Percentiles rank a stretch among this genome's conserved stretches.
These are phyloP conservation scores for Talaromyces verruculosus DNA, from an alignment of 2,329 filamentous ascomycete genomes.

Conservation along the genomic window DNA sequence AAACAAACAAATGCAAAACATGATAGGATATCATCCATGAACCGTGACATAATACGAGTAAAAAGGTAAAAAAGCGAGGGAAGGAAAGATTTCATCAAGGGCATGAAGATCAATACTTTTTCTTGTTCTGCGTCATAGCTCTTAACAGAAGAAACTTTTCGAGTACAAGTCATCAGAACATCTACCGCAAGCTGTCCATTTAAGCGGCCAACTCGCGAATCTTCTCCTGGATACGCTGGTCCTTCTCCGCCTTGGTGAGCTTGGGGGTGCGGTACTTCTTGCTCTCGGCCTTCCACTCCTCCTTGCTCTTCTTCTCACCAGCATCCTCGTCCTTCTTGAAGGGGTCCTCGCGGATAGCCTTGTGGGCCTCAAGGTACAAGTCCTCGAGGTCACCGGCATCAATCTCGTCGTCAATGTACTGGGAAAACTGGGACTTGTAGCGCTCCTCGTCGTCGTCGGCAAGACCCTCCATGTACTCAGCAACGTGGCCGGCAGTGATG, in stretches of 20 bases:
- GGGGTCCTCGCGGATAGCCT: constrained; percentile 94
- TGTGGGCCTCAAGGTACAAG: constrained; percentile 90
- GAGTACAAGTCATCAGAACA: constrained; percentile 16
- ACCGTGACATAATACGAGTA: constrained; percentile 23
- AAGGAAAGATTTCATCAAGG: neutral
- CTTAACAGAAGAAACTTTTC: constrained; percentile 9
- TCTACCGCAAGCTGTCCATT: constrained; percentile 25
- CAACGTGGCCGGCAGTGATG: constrained; percentile 97
- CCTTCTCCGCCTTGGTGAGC: constrained; percentile 79
- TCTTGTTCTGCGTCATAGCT: constrained; percentile 8
- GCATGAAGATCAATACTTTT: constrained; percentile 11
- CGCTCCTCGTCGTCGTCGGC: constrained; percentile 99
- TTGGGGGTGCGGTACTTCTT: constrained; percentile 81
- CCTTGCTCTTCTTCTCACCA: constrained; percentile 91
- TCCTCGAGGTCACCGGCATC: constrained; percentile 98
- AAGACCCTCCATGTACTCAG: constrained; percentile 99
- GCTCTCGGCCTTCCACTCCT: constrained; percentile 92
- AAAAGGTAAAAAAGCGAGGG: neutral
- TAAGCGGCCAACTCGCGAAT: constrained; percentile 71
- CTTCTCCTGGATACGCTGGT: constrained; percentile 81
- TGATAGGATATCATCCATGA: constrained; percentile 34
- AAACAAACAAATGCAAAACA: constrained; percentile 25
- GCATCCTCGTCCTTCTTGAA: constrained; percentile 83
- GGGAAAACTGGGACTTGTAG: constrained; percentile 96
- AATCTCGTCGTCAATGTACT: constrained; percentile 95